Evolutionary conservation across 345 rosid species (phyloP), one percentile per base, ranked within the genome.

Genomic region (Trapa incisa): DNA sequence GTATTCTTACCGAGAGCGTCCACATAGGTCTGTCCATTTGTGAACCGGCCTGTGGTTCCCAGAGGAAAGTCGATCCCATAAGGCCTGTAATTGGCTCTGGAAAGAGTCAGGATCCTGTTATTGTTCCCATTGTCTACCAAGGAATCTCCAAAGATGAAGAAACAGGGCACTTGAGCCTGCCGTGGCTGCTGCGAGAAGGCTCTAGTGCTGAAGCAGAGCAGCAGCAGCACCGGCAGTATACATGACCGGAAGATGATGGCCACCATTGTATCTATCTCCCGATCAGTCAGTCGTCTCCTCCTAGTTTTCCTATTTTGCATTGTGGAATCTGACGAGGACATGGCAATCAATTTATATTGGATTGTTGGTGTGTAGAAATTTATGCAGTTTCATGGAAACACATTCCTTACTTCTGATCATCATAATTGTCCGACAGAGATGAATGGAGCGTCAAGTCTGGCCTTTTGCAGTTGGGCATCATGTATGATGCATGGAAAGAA

Each of bases 81-180:
- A 68, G 98, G 96, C 75, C 91, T 66, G 47, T 87, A 92, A 76
- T 92, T 79, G 64, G 98, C 96, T 74, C 93, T 79, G 52, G 96
- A 87, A 54, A 87, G 86, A 0, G 96, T 83, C 1, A 79, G 56
- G 71, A 92, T 71, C 66, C 86, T 75, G 70, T 92, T 89, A 65
- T 92, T 92, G 75, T 89, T 92, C 62, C 98, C 98, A 76, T 89
- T 92, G 67, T 92, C 98, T 2, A 89, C 98, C 70, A 92, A 71
- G 1, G 98, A 89, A 67, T 92, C 98, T n/a, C 96, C 96, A 4
- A 92, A 87, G 39, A 89, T 80, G 77, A 84, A 92, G 80, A 83
- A 87, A 74, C 96, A 82, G 32, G 98, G 93, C 58, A 83, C 96
- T 71, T 87, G 86, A 29, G 82, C 58, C 67, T 74, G 73, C 74